Evolutionary conservation across 805 yeast genomes (phyloP).

Genomic region (Teunomyces stri): DNA sequence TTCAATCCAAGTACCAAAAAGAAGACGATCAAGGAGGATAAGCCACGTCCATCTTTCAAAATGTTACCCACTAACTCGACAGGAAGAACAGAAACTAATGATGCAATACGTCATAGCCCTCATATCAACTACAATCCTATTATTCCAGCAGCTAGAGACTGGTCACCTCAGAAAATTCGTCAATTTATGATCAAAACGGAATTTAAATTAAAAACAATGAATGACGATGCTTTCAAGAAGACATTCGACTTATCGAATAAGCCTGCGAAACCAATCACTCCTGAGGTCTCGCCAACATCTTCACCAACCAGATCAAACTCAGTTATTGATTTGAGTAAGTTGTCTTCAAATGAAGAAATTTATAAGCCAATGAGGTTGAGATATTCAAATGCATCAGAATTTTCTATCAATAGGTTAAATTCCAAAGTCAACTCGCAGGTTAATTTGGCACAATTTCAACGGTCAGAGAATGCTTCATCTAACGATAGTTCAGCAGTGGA

Average conservation of each 20-base stretch:
- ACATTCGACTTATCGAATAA: slow-evolving; percentile 28
- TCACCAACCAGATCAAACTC: slow-evolving; percentile 42
- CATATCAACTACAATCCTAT: slow-evolving; percentile 24
- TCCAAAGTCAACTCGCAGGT: slow-evolving; percentile 41
- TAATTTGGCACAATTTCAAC: slow-evolving; percentile 20
- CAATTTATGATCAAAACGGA: slow-evolving; percentile 30
- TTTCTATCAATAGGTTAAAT: slow-evolving; percentile 37
- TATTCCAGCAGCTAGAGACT: slow-evolving; percentile 39
- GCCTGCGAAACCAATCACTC: slow-evolving; percentile 36
- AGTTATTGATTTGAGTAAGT: slow-evolving; percentile 37
- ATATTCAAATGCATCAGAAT: slow-evolving; percentile 37
- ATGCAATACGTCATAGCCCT: slow-evolving; percentile 8
- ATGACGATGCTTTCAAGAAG: slow-evolving; percentile 36
- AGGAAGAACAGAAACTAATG: slow-evolving; percentile 7
- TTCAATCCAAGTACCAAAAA: slow-evolving; percentile 11
- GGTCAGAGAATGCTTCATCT: slow-evolving; percentile 15
- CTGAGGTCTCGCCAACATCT: slow-evolving; percentile 42
- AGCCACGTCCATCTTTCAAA: slow-evolving; percentile 37
- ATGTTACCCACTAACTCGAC: slow-evolving; percentile 18
- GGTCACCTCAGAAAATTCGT: slow-evolving; percentile 31
- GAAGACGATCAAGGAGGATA: slow-evolving; percentile 11
- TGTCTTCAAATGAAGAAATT: slow-evolving; percentile 32
- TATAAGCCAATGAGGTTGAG: slow-evolving; percentile 38
- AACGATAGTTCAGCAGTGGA: slow-evolving; percentile 24
- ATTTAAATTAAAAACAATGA: slow-evolving; percentile 36